A percentile compares a stretch with the other conserved stretches of the same genome.
These are phyloP conservation scores for Cryphonectria carpinicola DNA, from an alignment of 2,329 filamentous ascomycete species.

Conservation along the genomic window DNA sequence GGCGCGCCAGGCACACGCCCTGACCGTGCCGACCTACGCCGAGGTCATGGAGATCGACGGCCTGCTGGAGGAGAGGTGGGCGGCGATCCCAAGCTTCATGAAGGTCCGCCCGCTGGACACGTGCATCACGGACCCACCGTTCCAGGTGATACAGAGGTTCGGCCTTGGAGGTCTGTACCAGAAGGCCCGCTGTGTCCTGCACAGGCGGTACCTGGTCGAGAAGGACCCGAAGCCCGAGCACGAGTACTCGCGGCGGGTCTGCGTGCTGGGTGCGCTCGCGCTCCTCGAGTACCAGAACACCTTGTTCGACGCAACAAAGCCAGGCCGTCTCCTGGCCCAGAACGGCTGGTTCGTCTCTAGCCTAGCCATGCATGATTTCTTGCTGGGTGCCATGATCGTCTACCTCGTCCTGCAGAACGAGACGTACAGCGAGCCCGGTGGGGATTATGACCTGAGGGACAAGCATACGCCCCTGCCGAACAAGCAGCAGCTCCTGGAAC, in stretches of 20 bases:
- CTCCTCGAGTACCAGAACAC: constrained; percentile 52
- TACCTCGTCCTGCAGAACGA: constrained; percentile 55
- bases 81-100: constrained; percentile 52
- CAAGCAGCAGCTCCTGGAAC: constrained; percentile 44
- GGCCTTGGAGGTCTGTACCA: constrained; percentile 57
- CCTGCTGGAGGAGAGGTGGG: constrained; percentile 50
- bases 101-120: constrained; percentile 52
- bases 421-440: constrained; percentile 43
- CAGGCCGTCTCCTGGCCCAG: constrained; percentile 56
- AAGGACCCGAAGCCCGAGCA: constrained; percentile 47
- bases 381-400: constrained; percentile 64
- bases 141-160: constrained; percentile 56
- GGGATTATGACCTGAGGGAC: constrained; percentile 41
- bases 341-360: constrained; percentile 62
- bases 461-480: constrained; percentile 39
- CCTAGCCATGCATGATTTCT: constrained; percentile 62
- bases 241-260: constrained; percentile 55
- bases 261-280: constrained; percentile 52
- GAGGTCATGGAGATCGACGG: constrained; percentile 55
- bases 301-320: constrained; percentile 53
- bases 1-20: constrained; percentile 52
- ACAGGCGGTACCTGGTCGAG: constrained; percentile 56
- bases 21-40: constrained; percentile 51
- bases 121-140: constrained; percentile 52
- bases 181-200: constrained; percentile 59